Conservation (phyloP, 257 asterid species). For the Paraleonurus japonicus region DNA sequence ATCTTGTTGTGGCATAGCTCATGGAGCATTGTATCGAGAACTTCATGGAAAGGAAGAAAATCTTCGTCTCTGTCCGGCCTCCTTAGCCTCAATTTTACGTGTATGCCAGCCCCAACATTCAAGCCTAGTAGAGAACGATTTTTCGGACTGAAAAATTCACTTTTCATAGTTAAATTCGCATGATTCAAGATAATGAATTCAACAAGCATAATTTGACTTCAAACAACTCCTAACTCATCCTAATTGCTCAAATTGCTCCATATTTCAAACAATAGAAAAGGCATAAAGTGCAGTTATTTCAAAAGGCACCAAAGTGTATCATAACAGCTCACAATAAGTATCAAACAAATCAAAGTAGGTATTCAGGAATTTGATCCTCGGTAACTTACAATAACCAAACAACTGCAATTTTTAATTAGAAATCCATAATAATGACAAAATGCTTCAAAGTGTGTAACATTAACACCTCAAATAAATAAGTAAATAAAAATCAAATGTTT, state of each 20-base stretch:
- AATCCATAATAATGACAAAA: not conserved
- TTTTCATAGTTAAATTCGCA: not conserved
- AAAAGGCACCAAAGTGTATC: too few species aligned
- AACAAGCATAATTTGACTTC: not conserved
- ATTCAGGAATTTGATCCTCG: not conserved
- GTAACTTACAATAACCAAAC: not conserved
- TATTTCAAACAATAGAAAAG: not conserved
- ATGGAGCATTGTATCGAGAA: slow-evolving; percentile 95
- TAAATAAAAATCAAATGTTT: not conserved
- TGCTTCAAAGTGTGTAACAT: not conserved
- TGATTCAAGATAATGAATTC: not conserved
- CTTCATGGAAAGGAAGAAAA: slow-evolving; percentile 64
- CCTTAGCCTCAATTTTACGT: slow-evolving; percentile 85
- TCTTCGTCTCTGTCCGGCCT: slow-evolving; percentile 66
- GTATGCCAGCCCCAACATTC: slow-evolving; percentile 77
- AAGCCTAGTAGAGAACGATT: slow-evolving; percentile 59
- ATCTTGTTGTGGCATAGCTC: slow-evolving; percentile 90
- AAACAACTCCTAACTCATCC: not conserved
- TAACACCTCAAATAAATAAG: not conserved
- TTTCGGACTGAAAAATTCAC: slow-evolving; percentile 55
- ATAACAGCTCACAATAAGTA: not conserved
- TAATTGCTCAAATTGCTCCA: slow-evolving; percentile 3
- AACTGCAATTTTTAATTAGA: not conserved
- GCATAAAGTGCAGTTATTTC: not conserved
- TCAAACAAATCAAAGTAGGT: not conserved